Conservation (phyloP, 768 basidiomycete genomes). For the Lactarius vividus region DNA sequence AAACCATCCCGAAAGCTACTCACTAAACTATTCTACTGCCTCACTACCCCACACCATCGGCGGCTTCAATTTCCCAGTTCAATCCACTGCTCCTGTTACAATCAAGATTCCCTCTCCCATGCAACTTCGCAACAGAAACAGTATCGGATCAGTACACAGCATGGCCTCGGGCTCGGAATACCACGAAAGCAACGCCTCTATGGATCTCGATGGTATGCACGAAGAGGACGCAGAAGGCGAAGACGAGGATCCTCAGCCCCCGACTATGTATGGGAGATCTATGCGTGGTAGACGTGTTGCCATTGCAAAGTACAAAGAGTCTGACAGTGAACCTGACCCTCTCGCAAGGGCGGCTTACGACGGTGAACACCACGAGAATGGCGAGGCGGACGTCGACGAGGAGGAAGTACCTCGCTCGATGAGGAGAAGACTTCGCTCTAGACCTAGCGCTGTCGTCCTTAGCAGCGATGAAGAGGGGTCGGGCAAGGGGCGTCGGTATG, state of each 20-base stretch:
- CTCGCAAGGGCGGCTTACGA: slow-evolving; percentile 12
- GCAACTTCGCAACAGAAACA: slow-evolving; percentile 27
- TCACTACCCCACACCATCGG: slow-evolving; percentile 20
- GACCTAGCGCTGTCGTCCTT: slow-evolving; percentile 36
- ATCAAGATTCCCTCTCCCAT: slow-evolving; percentile 27
- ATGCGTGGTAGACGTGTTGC: slow-evolving; percentile 32
- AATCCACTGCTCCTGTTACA: slow-evolving; percentile 17
- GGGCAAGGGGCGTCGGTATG: slow-evolving; percentile 34
- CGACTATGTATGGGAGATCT: slow-evolving; percentile 26
- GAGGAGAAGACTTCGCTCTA: slow-evolving; percentile 15
- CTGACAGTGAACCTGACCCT: slow-evolving; percentile 29
- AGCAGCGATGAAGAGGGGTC: slow-evolving; percentile 46
- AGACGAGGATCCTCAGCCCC: slow-evolving; percentile 23
- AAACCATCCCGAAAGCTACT: slow-evolving; percentile 21
- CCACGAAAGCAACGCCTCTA: slow-evolving; percentile 35
- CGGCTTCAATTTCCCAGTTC: slow-evolving; percentile 26
- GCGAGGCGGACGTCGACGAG: slow-evolving; percentile 29
- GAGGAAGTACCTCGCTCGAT: slow-evolving; percentile 32
- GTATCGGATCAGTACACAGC: slow-evolving; percentile 27
- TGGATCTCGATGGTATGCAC: slow-evolving; percentile 34
- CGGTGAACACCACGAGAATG: slow-evolving; percentile 15
- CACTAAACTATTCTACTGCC: slow-evolving; percentile 7
- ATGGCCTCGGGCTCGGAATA: slow-evolving; percentile 38
- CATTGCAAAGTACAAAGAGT: slow-evolving; percentile 34
- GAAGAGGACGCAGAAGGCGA: slow-evolving; percentile 30